phyloP scores from a whole-genome alignment of 352 stramenopile genomes.

The Phytopythium vexans region DNA sequence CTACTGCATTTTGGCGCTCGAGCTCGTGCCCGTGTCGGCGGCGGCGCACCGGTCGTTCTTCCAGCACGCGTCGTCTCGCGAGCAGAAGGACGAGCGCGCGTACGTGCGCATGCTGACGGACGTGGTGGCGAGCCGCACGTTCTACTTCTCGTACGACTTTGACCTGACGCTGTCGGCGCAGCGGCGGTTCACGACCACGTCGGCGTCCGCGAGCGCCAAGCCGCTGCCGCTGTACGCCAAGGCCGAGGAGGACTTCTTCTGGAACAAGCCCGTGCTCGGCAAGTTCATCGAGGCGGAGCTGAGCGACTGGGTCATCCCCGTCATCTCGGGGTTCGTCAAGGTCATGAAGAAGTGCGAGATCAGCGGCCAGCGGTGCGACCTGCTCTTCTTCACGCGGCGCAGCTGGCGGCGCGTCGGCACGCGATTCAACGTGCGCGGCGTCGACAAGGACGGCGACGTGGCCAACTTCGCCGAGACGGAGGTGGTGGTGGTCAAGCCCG shows the following conservation, averaged over 20 bases:
- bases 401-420: conserved; percentile 82
- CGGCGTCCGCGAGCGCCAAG: conserved; percentile 6
- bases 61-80: conserved; percentile 48
- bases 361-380: conserved; percentile 46
- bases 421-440: conserved; percentile 91
- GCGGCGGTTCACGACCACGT: conserved; percentile 23
- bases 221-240: conserved; percentile 45
- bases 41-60: conserved; percentile 46
- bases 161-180: conserved; percentile 64
- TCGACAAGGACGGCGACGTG: conserved; percentile 85
- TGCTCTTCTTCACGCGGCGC: conserved; percentile 73
- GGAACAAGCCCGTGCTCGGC: conserved; percentile 80
- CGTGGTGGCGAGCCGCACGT: conserved; percentile 42
- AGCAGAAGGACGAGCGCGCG: conserved; percentile 48
- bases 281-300: conserved; percentile 44
- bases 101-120: conserved; percentile 60
- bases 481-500: conserved; percentile 76
- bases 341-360: conserved; percentile 66
- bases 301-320: conserved; percentile 60
- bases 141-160: conserved; percentile 74
- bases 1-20: conserved; percentile 50
- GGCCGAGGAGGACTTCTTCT: conserved; percentile 91
- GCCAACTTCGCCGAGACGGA: conserved; percentile 96
- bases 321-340: conserved; percentile 72
- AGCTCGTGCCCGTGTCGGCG: conserved; percentile 48